Evolutionary conservation across 495 filamentous ascomycete genomes (phyloP).

Genomic region (Clavariopsis aquatica): DNA sequence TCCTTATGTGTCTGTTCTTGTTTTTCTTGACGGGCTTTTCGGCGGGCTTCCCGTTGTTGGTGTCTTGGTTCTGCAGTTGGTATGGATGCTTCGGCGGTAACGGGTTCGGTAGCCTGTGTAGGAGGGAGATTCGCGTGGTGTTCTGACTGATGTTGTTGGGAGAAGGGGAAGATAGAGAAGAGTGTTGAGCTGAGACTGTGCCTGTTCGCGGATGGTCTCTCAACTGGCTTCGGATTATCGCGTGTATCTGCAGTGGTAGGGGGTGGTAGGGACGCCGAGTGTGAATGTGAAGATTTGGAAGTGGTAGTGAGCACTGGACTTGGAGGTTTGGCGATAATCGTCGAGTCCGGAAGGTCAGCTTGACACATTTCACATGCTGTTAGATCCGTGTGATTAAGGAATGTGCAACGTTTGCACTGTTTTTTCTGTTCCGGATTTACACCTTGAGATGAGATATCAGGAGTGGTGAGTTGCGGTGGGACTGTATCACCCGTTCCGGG

Average conservation of each 20-base stretch:
- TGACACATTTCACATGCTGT: conserved; percentile 27
- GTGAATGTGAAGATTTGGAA: conserved; percentile 12
- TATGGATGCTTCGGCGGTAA: not conserved
- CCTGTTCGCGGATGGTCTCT: conserved; percentile 15
- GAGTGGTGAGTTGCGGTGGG: not conserved
- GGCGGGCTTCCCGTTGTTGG: not conserved
- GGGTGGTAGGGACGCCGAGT: conserved; percentile 21
- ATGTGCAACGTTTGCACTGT: conserved; percentile 28
- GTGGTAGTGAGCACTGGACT: conserved; percentile 4
- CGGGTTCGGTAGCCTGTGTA: not conserved
- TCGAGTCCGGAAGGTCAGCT: conserved; percentile 20
- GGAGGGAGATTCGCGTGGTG: conserved; percentile 28
- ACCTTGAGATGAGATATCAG: not conserved
- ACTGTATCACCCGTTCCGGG: conserved; percentile 14
- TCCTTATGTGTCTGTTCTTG: not conserved
- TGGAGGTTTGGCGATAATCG: conserved; percentile 20
- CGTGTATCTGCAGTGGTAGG: not conserved
- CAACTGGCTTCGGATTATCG: not conserved
- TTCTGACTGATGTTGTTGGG: conserved; percentile 30
- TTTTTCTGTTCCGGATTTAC: conserved; percentile 21
- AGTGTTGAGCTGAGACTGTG: conserved; percentile 31
- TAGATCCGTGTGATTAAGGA: conserved; percentile 31
- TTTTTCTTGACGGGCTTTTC: not conserved
- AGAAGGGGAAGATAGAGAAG: conserved; percentile 35
- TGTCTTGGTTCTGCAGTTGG: not conserved